Conservation (phyloP, 192 early-diverging fungal genomes). For the Lobosporangium transversale region DNA sequence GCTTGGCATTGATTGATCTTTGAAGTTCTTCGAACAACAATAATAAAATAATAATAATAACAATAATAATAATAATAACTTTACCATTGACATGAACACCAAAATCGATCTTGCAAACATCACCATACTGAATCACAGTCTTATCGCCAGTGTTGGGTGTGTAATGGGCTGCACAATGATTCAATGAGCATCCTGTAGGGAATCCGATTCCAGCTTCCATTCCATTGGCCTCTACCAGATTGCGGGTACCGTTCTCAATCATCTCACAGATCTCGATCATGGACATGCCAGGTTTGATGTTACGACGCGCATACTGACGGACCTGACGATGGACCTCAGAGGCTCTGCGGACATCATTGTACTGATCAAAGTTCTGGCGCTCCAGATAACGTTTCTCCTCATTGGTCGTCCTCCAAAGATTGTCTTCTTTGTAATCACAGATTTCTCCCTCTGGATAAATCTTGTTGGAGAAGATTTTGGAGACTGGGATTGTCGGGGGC, state of each 20-base stretch:
- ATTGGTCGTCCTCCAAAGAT: slow-evolving; percentile 86
- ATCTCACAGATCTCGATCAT: slow-evolving; percentile 92
- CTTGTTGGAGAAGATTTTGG: slow-evolving; percentile 80
- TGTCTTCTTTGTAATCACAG: slow-evolving; percentile 90
- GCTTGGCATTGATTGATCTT: no score
- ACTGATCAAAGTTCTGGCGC: slow-evolving; percentile 72
- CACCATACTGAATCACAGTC: slow-evolving; percentile 86
- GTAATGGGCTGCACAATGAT: slow-evolving; percentile 96
- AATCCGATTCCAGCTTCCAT: slow-evolving; percentile 92
- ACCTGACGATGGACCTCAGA: slow-evolving; percentile 97
- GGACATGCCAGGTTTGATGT: slow-evolving; percentile 94
- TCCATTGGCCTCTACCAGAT: slow-evolving; percentile 87
- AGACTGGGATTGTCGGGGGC: slow-evolving; percentile 78
- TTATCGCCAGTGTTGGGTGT: slow-evolving; percentile 98
- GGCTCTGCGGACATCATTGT: slow-evolving; percentile 85
- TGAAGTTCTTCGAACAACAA: no score
- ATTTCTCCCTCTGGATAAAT: slow-evolving; percentile 87
- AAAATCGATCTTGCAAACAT: slow-evolving; percentile 98
- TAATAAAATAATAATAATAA: no score
- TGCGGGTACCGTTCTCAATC: slow-evolving; percentile 95
- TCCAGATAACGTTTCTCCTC: slow-evolving; percentile 94
- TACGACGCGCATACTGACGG: slow-evolving; percentile 78
- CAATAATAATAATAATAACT: no score
- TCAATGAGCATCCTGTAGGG: slow-evolving; percentile 93
- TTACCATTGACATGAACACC: slow-evolving; percentile 91